Conservation (phyloP, 805 yeast species). For the Candida maltosa region DNA sequence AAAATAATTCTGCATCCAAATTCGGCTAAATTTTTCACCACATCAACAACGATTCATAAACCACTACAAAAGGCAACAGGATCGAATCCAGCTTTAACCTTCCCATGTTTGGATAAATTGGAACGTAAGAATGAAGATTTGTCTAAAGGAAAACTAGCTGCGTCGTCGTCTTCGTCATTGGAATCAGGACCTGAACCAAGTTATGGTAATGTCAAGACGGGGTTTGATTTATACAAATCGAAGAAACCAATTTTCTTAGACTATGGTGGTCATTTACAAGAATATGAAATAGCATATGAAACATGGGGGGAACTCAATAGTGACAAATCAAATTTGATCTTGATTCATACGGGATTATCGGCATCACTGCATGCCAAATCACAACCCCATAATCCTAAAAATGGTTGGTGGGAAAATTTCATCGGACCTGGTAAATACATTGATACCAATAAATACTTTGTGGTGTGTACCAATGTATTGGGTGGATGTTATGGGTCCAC, state of each 20-base stretch:
- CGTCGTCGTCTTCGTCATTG: constrained; percentile 25
- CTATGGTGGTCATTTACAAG: constrained; percentile 75
- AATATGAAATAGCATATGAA: constrained; percentile 84
- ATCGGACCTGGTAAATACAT: constrained; percentile 80
- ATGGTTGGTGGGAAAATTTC: constrained; percentile 96
- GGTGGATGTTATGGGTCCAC: constrained; percentile 97
- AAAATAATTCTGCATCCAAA: too few species aligned
- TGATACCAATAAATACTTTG: constrained; percentile 78
- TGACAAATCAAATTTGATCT: constrained; percentile 65
- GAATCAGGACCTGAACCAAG: constrained; percentile 85
- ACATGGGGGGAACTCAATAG: constrained; percentile 80
- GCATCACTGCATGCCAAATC: constrained; percentile 94
- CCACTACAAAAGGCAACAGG: constrained; percentile 9
- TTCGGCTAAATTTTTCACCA: neutral
- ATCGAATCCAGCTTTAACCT: constrained; percentile 67
- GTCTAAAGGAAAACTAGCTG: constrained; percentile 14
- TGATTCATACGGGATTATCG: constrained; percentile 86
- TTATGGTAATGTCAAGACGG: constrained; percentile 64
- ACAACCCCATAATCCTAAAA: constrained; percentile 59
- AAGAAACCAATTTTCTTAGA: constrained; percentile 66
- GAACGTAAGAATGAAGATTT: constrained; percentile 49
- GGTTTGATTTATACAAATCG: constrained; percentile 58
- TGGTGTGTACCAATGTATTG: constrained; percentile 85
- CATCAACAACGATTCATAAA: neutral
- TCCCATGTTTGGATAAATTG: constrained; percentile 81